These are phyloP conservation scores for Nemania sp. DNA, from an alignment of 2,329 filamentous ascomycete species.

Conservation along the genomic window DNA sequence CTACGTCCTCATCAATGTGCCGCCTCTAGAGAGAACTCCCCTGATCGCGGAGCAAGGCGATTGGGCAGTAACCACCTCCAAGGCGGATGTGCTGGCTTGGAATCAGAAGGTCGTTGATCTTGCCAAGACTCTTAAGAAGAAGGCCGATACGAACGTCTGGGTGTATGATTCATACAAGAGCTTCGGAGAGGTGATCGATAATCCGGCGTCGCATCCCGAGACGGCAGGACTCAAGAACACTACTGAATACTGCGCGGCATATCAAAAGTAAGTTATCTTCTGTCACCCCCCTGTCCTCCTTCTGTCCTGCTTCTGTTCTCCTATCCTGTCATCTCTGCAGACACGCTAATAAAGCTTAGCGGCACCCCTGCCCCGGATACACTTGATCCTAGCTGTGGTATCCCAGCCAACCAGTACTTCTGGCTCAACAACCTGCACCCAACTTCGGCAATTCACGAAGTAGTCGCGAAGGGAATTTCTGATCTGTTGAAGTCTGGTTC, in stretches of 20 bases:
- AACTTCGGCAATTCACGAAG: conserved; percentile 65
- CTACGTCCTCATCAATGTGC: conserved; percentile 63
- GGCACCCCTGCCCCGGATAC: conserved; percentile 49
- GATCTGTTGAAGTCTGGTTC: conserved; percentile 44
- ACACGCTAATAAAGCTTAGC: conserved; percentile 39
- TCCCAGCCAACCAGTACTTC: conserved; percentile 64
- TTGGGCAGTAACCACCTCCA: conserved; percentile 40
- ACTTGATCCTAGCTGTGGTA: conserved; percentile 49
- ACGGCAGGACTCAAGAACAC: conserved; percentile 58
- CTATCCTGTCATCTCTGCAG: neutral
- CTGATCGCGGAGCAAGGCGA: conserved; percentile 47
- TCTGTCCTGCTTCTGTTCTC: too few species aligned
- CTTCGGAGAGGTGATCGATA: conserved; percentile 56
- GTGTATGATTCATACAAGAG: conserved; percentile 55
- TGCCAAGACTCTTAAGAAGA: conserved; percentile 45
- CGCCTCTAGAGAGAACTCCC: conserved; percentile 59
- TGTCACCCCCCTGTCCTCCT: too few species aligned
- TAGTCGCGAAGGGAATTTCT: conserved; percentile 55
- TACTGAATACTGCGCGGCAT: conserved; percentile 57
- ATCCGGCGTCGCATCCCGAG: conserved; percentile 52
- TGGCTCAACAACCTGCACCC: conserved; percentile 67
- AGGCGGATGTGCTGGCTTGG: conserved; percentile 53
- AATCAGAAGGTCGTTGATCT: conserved; percentile 51
- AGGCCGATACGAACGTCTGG: conserved; percentile 52
- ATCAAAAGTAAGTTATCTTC: conserved; percentile 52